Evolutionary conservation across 331 rosid genomes (phyloP), one percentile per base, ranked within the genome.

Genomic region (Rhamnella rubrinervis): DNA sequence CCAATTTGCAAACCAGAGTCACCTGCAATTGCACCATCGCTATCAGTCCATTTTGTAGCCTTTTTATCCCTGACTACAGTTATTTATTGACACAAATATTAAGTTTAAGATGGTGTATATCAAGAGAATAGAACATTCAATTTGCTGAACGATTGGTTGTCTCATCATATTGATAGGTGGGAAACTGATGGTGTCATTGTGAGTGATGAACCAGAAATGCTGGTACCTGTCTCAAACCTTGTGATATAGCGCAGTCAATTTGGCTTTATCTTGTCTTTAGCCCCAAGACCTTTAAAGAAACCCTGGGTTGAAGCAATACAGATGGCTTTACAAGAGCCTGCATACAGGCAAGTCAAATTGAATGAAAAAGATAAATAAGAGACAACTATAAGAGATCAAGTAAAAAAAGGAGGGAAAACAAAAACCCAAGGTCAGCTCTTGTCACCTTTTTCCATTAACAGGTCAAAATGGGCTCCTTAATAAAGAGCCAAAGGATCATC

Each of bases 391-490:
- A 14, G 6, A 10, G 17, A 23, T 12, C 6, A 11, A 37, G 44
- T 55, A 9, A 19, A 46, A 63, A 2, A 16, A 38, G 13, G 23
- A 41, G 72, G 20, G 13, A 7, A 47, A 21, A 64, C 13, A 19
- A 57, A 31, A 31, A 31, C 14, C 9, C 9, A 40, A 0, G 46
- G 14, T 44, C 49, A 7, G 49, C 14, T 9, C 14, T 1, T 44
- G 1, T 44, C 49, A 44, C 49, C 49, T 9, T 44, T 41, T 44
- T 10, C 49, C 49, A 11, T 4, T 44, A 40, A 44, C 49, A 44
- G 49, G 68, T 53, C 67, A 61, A 67, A 67, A 52, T 38, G 39
- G 18, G 28, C 52, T 62, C 21, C 49, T 67, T 38, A 38, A 51
- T 19, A 38, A 57, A 59, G 55, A 66, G 5, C 13, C 8, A 31